Evolutionary conservation across 2,329 filamentous ascomycete species (phyloP), one percentile per base, ranked within the genome.

Genomic region (Phaeosphaeriaceae sp.): DNA sequence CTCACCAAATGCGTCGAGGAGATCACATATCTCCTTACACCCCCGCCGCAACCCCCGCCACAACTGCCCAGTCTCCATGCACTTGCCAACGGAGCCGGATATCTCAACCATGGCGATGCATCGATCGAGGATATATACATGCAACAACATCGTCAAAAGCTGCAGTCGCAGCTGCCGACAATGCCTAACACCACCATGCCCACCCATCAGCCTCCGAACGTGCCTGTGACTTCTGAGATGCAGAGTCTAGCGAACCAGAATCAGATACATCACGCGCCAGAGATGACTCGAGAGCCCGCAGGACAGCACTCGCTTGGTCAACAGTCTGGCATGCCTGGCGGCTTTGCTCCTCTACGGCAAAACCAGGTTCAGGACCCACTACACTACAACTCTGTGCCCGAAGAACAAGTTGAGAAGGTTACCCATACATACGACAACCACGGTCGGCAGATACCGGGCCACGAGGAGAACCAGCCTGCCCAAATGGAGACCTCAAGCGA

Each of bases 1-100:
- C 81, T 90, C 31, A 85, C 84, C 55, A 89, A 88, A 76, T 89
- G 87, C 70, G 84, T 89, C 50, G 86, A 89, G 65, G 88, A 90
- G 73, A 86, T 90, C 51, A 86, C 87, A 3, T 90, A 90, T 68
- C 85, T 90, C 60, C 82, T 90, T 33, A 86, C 88, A 49, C 88
- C 88, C n/a, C 84, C 86, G 21, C 81, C 84, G 36, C 86, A 89
- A 64, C 84, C 86, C 50, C 83, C 84, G 20, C 84, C 85, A 11
- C 85, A 87, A 41, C 81, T 82, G 48, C 67, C 72, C n/a, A 71
- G 68, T 20, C 59, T 78, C 42, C 79, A 80, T 52, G 63, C 63
- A 4, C 55, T 78, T 22, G 70, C 68, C 40, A 78, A 77, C 51
- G 70, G 71, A 19, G 67, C 70, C 13, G 72, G 79, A 21, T 84